A percentile compares a stretch with the other conserved stretches of the same genome.
Evolutionary conservation across 768 basidiomycete species (phyloP).

Genomic region (Lactarius hengduanensis): DNA sequence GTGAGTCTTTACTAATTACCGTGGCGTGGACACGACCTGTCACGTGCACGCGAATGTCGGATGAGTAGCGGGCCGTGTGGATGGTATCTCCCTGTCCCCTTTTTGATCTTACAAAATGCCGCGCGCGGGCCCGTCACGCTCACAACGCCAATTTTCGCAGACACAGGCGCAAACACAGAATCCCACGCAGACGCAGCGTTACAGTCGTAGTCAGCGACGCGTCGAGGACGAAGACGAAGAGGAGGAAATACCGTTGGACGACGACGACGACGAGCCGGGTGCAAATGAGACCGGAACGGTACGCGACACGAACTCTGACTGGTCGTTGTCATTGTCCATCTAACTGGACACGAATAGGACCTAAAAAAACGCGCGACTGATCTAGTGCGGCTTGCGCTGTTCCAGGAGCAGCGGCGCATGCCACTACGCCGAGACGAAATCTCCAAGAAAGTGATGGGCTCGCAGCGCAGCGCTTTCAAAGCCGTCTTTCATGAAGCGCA

Average conservation of each 20-base stretch:
- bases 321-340: not conserved
- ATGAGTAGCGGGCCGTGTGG: too few species aligned
- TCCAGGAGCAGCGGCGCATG: constrained; percentile 67
- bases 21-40: too few species aligned
- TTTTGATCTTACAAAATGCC: constrained; percentile 31
- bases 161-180: constrained; percentile 32
- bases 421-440: constrained; percentile 81
- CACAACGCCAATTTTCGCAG: constrained; percentile 39
- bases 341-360: constrained; percentile 44
- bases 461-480: constrained; percentile 58
- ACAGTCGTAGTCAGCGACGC: constrained; percentile 14
- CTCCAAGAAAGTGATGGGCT: constrained; percentile 68
- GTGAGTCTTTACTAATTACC: too few species aligned
- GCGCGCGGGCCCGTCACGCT: constrained; percentile 38
- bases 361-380: constrained; percentile 63
- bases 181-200: constrained; percentile 32
- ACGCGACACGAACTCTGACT: not conserved
- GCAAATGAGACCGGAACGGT: constrained; percentile 27
- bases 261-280: constrained; percentile 36
- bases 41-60: too few species aligned
- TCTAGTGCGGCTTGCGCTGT: constrained; percentile 79
- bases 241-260: constrained; percentile 35
- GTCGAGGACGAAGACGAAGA: constrained; percentile 40
- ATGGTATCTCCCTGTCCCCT: not conserved
- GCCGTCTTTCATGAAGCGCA: constrained; percentile 65